These are phyloP conservation scores for Datura wrightii DNA, from an alignment of 257 asterid species.

Conservation along the genomic window DNA sequence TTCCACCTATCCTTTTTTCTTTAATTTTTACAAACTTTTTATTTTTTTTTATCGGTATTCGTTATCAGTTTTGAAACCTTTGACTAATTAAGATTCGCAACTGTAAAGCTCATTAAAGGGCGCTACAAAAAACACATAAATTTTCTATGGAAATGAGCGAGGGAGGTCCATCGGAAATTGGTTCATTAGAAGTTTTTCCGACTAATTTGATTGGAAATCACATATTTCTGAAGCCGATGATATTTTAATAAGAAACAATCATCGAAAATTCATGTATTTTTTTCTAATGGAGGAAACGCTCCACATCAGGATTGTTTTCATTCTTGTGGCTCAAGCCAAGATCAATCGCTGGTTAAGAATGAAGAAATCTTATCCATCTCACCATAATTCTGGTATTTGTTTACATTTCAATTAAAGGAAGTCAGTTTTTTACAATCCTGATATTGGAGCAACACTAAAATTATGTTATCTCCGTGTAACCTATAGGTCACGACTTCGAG, in stretches of 20 bases:
- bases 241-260: neutral
- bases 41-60: neutral
- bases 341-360: neutral
- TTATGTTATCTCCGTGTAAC: neutral
- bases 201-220: no score
- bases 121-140: no score
- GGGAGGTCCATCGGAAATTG: no score
- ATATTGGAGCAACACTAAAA: neutral
- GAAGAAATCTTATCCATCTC: neutral
- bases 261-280: neutral
- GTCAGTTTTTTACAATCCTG: neutral
- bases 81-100: neutral
- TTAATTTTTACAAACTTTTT: neutral
- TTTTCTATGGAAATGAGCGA: no score
- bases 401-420: neutral
- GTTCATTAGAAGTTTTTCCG: no score
- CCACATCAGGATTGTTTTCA: neutral
- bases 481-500: neutral
- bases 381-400: neutral
- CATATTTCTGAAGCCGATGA: no score
- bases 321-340: neutral
- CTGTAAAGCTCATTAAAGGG: no score
- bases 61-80: neutral
- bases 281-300: neutral
- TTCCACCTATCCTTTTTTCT: neutral